Base-by-base conservation (phyloP, 495 filamentous ascomycete species). In the Parmelia sp. region DNA sequence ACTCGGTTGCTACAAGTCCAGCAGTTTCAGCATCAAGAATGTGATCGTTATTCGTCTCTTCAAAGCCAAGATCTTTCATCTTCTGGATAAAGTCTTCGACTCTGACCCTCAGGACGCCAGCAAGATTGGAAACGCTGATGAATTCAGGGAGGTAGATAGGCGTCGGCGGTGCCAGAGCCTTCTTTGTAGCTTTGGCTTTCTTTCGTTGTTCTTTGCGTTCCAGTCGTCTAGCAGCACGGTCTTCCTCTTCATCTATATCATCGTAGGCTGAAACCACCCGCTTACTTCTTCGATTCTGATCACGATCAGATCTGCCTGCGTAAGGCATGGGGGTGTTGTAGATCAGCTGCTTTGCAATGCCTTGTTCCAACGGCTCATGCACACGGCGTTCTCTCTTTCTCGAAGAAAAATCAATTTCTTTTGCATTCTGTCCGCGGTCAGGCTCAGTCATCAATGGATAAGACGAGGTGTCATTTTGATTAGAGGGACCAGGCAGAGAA, bases 1-100 rank as follows among this genome's bases (percentile, higher is more conserved):
- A 97, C 72, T 99, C 95, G 70, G 88, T 84, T 23, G 91, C 94
- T 66, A 99, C 87, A 69, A 97, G 78, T 9, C 90, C 92, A 21
- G 94, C 91, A 63, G 87, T 92, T 74, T 99, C 95, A 17, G 89
- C 86, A 63, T 94, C 90, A 65, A 99, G 80, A 39, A 99, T 83
- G 69, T 92, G 89, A 62, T 90, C 90, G 62, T 88, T 79, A 40
- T 79, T 82, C 17, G 91, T 84, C 42, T 90, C 86, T 66, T 93
- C 89, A 69, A 96, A 99, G 0, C 95, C 95, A 70, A 94, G 76
- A 45, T 88, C 78, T 65, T 84, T 81, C 78, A 99, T 81, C 69
- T 90, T 90, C 31, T 63, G 37, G 15, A 91, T 77, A 66, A 99
- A 96, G 21, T 86, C 77, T 29, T 90, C 83, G 7, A 84, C 75